Evolutionary conservation across 108 stramenopile species (phyloP).

Genomic region (Cyclotella baltica): DNA sequence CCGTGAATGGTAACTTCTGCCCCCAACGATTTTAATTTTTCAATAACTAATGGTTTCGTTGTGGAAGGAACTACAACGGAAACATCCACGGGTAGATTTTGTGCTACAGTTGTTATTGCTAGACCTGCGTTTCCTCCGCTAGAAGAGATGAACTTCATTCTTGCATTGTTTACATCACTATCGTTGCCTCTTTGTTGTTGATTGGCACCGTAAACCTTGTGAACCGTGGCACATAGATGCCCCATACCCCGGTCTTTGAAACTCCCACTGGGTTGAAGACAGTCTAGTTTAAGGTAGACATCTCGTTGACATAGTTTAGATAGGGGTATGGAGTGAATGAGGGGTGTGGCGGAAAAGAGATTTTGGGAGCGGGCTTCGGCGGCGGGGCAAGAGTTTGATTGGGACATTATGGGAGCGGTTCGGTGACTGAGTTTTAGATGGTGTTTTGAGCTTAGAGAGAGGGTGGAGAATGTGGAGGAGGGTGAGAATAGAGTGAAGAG

Average conservation of each 20-base stretch:
- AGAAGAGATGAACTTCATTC: constrained; percentile 60
- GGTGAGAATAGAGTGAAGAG: too few relatives aligned
- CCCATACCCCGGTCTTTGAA: constrained; percentile 91
- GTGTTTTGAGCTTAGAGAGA: too few relatives aligned
- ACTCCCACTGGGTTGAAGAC: constrained; percentile 69
- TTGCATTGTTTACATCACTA: neutral
- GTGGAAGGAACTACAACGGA: constrained; percentile 86
- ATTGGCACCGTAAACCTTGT: constrained; percentile 39
- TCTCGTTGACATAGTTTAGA: constrained; percentile 53
- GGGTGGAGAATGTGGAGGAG: too few relatives aligned
- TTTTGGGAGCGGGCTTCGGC: constrained; percentile 47
- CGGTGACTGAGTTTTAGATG: too few relatives aligned
- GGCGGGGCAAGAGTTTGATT: constrained; percentile 36
- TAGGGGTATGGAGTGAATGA: constrained; percentile 66
- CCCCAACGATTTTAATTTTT: constrained; percentile 76
- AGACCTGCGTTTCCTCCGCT: constrained; percentile 86
- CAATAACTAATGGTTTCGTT: constrained; percentile 85
- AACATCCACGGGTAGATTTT: constrained; percentile 62
- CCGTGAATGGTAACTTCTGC: constrained; percentile 88
- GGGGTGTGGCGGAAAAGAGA: constrained; percentile 62
- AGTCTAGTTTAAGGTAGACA: constrained; percentile 85
- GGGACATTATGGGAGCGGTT: constrained; percentile 2
- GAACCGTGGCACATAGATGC: constrained; percentile 66
- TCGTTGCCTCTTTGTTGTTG: neutral
- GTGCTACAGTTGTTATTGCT: constrained; percentile 81